phyloP scores from a whole-genome alignment of 1,139 yeast species.

The Diutina scorzettiae region DNA sequence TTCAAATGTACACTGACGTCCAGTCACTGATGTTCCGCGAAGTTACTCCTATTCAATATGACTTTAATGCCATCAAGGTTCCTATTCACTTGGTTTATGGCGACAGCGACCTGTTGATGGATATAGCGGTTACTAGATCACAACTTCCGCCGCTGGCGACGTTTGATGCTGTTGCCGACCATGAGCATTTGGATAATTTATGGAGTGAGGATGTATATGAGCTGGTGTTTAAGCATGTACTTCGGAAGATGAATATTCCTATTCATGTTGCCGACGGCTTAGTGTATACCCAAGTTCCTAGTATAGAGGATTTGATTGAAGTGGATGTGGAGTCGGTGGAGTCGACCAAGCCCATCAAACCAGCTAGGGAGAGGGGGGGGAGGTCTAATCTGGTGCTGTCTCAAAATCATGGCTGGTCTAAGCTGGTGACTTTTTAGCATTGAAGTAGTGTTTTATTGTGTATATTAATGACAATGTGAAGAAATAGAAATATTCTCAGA shows the following conservation, averaged over 20 bases:
- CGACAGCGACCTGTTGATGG: conserved; percentile 69
- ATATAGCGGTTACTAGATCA: conserved; percentile 57
- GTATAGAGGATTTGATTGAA: not conserved
- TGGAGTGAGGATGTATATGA: conserved; percentile 71
- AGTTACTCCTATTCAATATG: conserved; percentile 25
- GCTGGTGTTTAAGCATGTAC: conserved; percentile 39
- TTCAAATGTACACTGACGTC: conserved; percentile 81
- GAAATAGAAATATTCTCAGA: no score
- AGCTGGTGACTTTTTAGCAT: no score
- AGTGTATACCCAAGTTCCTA: not conserved
- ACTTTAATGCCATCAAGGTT: conserved; percentile 44
- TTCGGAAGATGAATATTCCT: conserved; percentile 20
- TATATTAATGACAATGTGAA: no score
- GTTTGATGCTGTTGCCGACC: conserved; percentile 40
- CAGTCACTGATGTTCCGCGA: conserved; percentile 24
- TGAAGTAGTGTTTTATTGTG: no score
- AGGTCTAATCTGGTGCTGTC: not conserved
- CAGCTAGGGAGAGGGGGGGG: not conserved
- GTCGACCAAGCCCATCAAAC: not conserved
- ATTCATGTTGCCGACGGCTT: not conserved
- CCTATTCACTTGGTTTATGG: conserved; percentile 78
- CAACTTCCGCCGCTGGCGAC: conserved; percentile 34
- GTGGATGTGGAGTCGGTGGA: not conserved
- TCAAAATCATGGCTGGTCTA: no score
- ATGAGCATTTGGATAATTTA: conserved; percentile 81